Evolutionary conservation across 192 early-diverging fungal species (phyloP).

Genomic region (Backusella sp.): DNA sequence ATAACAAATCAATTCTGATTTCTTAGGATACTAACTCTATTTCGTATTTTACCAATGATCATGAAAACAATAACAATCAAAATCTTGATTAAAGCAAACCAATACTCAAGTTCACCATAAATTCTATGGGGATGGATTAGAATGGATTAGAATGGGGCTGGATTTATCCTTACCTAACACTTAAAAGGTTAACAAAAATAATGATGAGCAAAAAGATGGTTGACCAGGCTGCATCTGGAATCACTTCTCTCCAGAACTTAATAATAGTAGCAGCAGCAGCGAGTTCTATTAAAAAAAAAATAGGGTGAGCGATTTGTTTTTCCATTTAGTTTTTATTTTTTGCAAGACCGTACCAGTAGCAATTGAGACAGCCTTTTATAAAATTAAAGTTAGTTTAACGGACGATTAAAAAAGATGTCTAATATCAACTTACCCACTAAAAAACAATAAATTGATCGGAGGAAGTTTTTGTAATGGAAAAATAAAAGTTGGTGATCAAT

Average conservation of each 20-base stretch:
- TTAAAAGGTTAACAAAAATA: slow-evolving; percentile 59
- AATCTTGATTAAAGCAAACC: slow-evolving; percentile 77
- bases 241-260: slow-evolving; percentile 53
- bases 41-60: slow-evolving; percentile 45
- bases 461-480: not conserved
- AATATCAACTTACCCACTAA: slow-evolving; percentile 22
- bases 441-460: not conserved
- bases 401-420: not conserved
- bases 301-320: not conserved
- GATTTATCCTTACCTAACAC: slow-evolving; percentile 30
- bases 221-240: slow-evolving; percentile 39
- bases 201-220: slow-evolving; percentile 57
- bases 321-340: not conserved
- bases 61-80: slow-evolving; percentile 76
- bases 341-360: slow-evolving; percentile 16
- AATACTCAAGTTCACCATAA: slow-evolving; percentile 90
- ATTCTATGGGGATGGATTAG: slow-evolving; percentile 36
- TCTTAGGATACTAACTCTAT: not conserved
- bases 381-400: not conserved
- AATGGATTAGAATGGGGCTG: not conserved
- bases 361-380: slow-evolving; percentile 10
- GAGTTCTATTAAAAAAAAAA: slow-evolving; percentile 49
- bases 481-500: not conserved
- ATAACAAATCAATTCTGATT: not conserved
- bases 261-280: slow-evolving; percentile 82